A percentile compares a stretch with the other conserved stretches of the same genome.
These are phyloP conservation scores for Maudiozyma barnettii DNA, from an alignment of 805 yeast genomes.

Conservation along the genomic window DNA sequence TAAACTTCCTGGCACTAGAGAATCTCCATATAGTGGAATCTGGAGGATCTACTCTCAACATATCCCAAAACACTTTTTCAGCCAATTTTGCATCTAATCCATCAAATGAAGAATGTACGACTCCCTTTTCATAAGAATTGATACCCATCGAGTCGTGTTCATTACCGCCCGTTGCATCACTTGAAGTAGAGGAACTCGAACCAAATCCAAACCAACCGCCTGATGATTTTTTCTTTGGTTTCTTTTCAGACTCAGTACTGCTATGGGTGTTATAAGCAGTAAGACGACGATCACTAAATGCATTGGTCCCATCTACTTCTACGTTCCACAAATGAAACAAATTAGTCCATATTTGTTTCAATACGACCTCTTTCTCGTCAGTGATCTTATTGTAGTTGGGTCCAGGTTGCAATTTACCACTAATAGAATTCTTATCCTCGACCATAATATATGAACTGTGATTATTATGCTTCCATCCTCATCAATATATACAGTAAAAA, in stretches of 20 bases:
- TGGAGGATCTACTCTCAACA: slow-evolving; percentile 67
- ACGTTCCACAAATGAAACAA: slow-evolving; percentile 51
- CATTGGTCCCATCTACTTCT: slow-evolving; percentile 28
- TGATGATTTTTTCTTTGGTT: slow-evolving; percentile 4
- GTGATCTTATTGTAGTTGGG: slow-evolving; percentile 23
- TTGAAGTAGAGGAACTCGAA: neutral
- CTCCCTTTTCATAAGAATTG: slow-evolving; percentile 27
- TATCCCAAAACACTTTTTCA: slow-evolving; percentile 45
- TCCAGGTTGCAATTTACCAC: slow-evolving; percentile 1
- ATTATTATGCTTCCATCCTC: no score
- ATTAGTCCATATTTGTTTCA: slow-evolving; percentile 67
- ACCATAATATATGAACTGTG: neutral
- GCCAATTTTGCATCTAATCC: slow-evolving; percentile 44
- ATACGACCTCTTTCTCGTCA: slow-evolving; percentile 47
- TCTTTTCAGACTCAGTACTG: slow-evolving; percentile 8
- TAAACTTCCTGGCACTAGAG: slow-evolving; percentile 81
- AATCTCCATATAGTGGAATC: slow-evolving; percentile 73
- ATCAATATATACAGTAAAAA: no score
- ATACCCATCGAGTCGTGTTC: slow-evolving; percentile 2
- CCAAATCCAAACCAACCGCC: slow-evolving; percentile 6
- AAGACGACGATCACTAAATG: slow-evolving; percentile 7
- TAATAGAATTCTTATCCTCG: neutral
- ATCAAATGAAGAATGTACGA: slow-evolving; percentile 41
- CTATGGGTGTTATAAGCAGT: neutral
- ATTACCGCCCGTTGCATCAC: slow-evolving; percentile 4